Conservation (phyloP, 202 grass and related monocot species). For the Alloteropsis angusta region DNA sequence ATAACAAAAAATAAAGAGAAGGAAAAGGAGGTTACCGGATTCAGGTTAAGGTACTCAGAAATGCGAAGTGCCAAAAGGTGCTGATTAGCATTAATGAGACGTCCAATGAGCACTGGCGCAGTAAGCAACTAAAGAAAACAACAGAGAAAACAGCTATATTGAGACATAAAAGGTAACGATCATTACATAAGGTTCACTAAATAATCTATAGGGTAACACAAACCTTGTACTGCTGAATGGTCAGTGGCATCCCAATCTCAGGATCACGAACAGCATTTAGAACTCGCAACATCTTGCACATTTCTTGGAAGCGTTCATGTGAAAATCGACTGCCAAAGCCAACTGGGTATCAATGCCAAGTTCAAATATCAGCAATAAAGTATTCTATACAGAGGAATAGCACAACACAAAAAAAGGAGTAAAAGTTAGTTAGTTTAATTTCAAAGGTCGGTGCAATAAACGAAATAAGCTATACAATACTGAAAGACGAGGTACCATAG, state of each 20-base stretch:
- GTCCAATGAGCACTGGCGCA: slow-evolving; percentile 69
- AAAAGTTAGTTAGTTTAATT: slow-evolving; percentile 3
- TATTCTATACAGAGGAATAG: slow-evolving; percentile 17
- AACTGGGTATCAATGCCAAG: slow-evolving; percentile 95
- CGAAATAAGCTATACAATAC: neutral
- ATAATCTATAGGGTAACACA: slow-evolving; percentile 16
- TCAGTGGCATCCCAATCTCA: slow-evolving; percentile 88
- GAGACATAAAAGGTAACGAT: slow-evolving; percentile 15
- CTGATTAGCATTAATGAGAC: slow-evolving; percentile 79
- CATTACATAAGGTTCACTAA: neutral
- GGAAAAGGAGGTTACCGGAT: slow-evolving; percentile 54
- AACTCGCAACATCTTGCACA: slow-evolving; percentile 88
- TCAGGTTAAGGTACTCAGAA: slow-evolving; percentile 89
- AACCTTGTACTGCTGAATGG: slow-evolving; percentile 90
- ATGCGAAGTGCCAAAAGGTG: slow-evolving; percentile 91
- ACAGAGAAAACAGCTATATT: neutral
- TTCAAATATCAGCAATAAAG: slow-evolving; percentile 66
- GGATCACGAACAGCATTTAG: slow-evolving; percentile 76
- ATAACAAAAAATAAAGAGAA: neutral
- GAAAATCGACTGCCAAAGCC: slow-evolving; percentile 97
- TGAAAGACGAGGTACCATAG: neutral
- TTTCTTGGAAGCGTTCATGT: slow-evolving; percentile 85
- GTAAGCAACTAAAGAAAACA: slow-evolving; percentile 67
- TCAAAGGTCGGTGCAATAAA: neutral
- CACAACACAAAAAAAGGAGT: slow-evolving; percentile 1